These are phyloP conservation scores for Zangia roseola DNA, from an alignment of 768 basidiomycete species.

Conservation along the genomic window DNA sequence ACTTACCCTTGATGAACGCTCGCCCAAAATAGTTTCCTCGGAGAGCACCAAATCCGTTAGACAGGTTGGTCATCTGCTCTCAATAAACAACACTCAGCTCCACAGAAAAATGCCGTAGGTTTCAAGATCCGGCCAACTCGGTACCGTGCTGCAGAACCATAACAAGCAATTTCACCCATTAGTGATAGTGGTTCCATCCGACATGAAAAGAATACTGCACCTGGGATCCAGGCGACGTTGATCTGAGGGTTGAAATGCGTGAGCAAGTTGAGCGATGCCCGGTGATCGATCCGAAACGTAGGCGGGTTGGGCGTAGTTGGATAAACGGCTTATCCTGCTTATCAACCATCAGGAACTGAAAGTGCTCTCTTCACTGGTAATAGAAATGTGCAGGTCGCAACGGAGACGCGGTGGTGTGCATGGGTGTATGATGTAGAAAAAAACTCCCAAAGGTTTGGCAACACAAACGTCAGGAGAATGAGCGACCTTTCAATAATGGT, in stretches of 20 bases:
- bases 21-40: conserved; percentile 28
- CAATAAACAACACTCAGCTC: conserved; percentile 15
- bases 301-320: neutral
- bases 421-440: neutral
- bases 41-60: conserved; percentile 39
- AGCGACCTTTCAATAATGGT: neutral
- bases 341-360: neutral
- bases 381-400: neutral
- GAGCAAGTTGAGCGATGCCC: conserved; percentile 6
- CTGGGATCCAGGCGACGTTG: conserved; percentile 21
- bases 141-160: neutral
- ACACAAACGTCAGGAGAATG: neutral
- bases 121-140: too few species aligned
- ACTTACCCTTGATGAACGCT: conserved; percentile 36
- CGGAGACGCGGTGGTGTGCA: neutral
- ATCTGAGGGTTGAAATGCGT: conserved; percentile 10
- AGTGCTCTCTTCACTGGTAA: neutral
- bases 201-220: conserved; percentile 14
- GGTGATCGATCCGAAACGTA: conserved; percentile 2
- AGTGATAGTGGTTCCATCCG: conserved; percentile 29
- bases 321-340: conserved; percentile 1
- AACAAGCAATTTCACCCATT: conserved; percentile 32
- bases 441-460: neutral
- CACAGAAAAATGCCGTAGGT: conserved; percentile 30
- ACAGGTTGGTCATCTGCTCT: conserved; percentile 35